Base-by-base conservation (phyloP, 2,329 filamentous ascomycete species). In the Colletotrichum phormii region DNA sequence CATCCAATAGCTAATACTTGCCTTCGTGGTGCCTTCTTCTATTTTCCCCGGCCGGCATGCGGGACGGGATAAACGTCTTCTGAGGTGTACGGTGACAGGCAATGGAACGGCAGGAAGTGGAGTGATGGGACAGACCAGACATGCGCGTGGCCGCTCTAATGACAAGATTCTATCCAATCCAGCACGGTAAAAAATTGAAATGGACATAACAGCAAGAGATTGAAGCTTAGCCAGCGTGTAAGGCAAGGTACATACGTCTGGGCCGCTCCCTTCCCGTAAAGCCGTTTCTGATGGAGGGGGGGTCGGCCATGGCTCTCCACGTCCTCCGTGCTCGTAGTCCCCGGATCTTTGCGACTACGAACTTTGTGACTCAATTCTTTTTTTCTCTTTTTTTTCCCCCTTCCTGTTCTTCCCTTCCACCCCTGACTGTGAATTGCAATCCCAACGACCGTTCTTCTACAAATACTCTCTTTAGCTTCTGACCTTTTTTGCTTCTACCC, bases 361-460 rank as follows among this genome's bases (percentile, higher is more conserved):
- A 58, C 53, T 26, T 64, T 68, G 65, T 72, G 64, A 72, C 69
- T 72, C 69, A 72, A 67, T 62, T 51, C 58, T 29, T 72, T 68
- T 69, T 31, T 15, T 29, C 4, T 62, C 37, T 51, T 29, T 72
- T 68, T 69, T 31, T 15, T 29, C 4, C 31, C 24, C 58, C 18
- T 63, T 33, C 62, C 46, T 22, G 22, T 67, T 13, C 37, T 42
- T 42, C 37, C 37, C 37, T 42, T 42, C 37, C 37, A 42, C 37
- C 37, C 37, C 37, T 49, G 35, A 24, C 12, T 64, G 49, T 53
- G 42, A 59, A 26, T 51, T 35, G 11, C 37, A 42, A 42, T 42
- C 13, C 42, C 46, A 26, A n/a, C 58, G 57, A 29, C 49, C 37
- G 33, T 67, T 55, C 37, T 35, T 62, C 49, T 64, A 67, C 64